Evolutionary conservation across 192 early-diverging fungal species (phyloP), one percentile per base, ranked within the genome.

Genomic region (Podila epicladia): DNA sequence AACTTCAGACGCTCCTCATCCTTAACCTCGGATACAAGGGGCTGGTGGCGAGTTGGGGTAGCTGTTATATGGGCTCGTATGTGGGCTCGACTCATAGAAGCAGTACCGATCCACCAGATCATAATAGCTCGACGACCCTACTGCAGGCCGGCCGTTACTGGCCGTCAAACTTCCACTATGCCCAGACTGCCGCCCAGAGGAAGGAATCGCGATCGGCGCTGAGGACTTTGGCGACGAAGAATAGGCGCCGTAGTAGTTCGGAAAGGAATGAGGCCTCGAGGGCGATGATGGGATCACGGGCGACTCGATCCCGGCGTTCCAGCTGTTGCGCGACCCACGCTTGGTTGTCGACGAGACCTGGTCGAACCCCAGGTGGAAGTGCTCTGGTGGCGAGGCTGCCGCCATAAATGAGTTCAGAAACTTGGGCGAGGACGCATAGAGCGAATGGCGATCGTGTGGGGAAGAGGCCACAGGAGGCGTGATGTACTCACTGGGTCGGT

Each of bases 91-190:
- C 9, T 69, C 58, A 48, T 86, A 89, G 58, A 89, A 89, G 60
- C 88, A 89, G 68, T 89, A 89, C 57, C 84, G 84, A 45, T 86
- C 83, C 24, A 89, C 85, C 38, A 89, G 73, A 53, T 86, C 86
- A 84, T 73, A 83, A 58, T 89, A 89, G 9, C 82, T 82, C 1
- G 79, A 72, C n/a, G 86, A 87, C 17, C 82, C 79, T 12, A 78
- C 75, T 33, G 75, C 67, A 29, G 85, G 82, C 6, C 76, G 80
- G 29, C 72, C 12, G 50, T 41, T 15, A 13, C 19, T 69, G 66
- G 0, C 15, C 17, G 38, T n/a, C 38, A 63, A 8, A 28, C 37
- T n/a, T 32, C 12, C 7, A 24, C 19, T 32, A 22, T 11, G n/a
- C 35, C 9, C 20, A 6, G 29, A 20, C 9, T 38, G 19, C 28